A percentile compares a stretch with the other conserved stretches of the same genome.
phyloP scores from a whole-genome alignment of 2,329 filamentous ascomycete species.

The Phyllosticta paracitricarpa region DNA sequence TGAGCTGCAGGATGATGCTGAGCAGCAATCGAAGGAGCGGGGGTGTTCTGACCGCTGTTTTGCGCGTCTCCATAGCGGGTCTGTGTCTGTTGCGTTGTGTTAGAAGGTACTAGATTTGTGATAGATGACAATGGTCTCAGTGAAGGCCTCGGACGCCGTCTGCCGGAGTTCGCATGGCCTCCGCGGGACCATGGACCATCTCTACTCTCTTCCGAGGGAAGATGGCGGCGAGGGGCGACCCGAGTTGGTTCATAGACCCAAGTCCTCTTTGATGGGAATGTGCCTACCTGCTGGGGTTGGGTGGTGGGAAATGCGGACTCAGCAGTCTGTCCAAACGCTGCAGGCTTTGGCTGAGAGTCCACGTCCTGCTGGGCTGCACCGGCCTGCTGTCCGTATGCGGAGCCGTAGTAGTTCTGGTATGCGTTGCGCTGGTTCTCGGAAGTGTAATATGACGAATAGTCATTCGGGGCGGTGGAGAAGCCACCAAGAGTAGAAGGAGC shows the following conservation, averaged over 20 bases:
- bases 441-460: slow-evolving; percentile 81
- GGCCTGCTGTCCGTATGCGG: slow-evolving; percentile 42
- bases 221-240: background rate
- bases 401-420: slow-evolving; percentile 58
- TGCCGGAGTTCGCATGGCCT: background rate
- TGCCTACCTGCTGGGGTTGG: slow-evolving; percentile 47
- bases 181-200: background rate
- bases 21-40: slow-evolving; percentile 60
- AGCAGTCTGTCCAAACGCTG: slow-evolving; percentile 32
- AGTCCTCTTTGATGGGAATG: background rate
- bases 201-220: background rate
- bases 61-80: slow-evolving; percentile 67
- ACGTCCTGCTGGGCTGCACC: slow-evolving; percentile 57
- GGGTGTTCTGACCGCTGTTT: slow-evolving; percentile 83
- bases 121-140: background rate
- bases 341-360: slow-evolving; percentile 54
- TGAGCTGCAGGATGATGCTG: slow-evolving; percentile 42
- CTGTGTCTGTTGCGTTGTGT: slow-evolving; percentile 36
- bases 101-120: slow-evolving; percentile 3
- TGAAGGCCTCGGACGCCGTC: background rate
- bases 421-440: slow-evolving; percentile 63
- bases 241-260: background rate
- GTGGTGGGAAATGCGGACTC: slow-evolving; percentile 54
- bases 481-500: slow-evolving; percentile 51
- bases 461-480: slow-evolving; percentile 64